Evolutionary conservation across 2,329 filamentous ascomycete genomes (phyloP), one percentile per base, ranked within the genome.

Genomic region (Pseudofabraea citricarpa): DNA sequence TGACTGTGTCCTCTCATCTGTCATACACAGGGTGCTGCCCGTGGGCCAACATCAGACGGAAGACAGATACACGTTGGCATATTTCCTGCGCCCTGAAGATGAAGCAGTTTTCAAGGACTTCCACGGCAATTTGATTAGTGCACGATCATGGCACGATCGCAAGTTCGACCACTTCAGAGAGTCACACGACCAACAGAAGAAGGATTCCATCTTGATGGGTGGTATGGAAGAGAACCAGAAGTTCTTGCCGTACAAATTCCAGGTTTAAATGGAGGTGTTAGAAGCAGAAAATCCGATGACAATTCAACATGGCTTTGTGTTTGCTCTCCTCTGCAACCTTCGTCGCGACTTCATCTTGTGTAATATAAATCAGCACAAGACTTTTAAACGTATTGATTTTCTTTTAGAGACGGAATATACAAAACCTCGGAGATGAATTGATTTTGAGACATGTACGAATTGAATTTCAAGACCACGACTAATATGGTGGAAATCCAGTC

Each of bases 51-150:
- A 31, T 65, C 67, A 12, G 56, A 57, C 21, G 31, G 70, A 76
- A 69, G 35, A 76, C 6, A 58, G 74, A 42, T 71, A 69, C 52
- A 75, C 71, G 56, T 52, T 77, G 18, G 73, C 76, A 18, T 77
- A 75, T 50, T 77, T 77, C 56, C 62, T 66, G 26, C 53, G 74
- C 47, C 73, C 72, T 3, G 71, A 68, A 52, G 66, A 74, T 57
- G 60, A 68, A 24, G 66, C 73, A 58, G 69, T 73, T 67, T 76
- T 77, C 56, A 64, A 65, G 41, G 74, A 77, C 61, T 69, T 66
- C 51, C 72, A 75, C 64, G 73, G 74, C 45, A 63, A 72, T 24
- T 67, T 67, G 49, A 65, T 77, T 49, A 74, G 73, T 9, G 72
- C 74, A 18, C 66, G 65, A 42, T 65, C 73, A 63, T 74, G 70